phyloP scores from a whole-genome alignment of 83 land plant species.

The Larix sibirica region DNA sequence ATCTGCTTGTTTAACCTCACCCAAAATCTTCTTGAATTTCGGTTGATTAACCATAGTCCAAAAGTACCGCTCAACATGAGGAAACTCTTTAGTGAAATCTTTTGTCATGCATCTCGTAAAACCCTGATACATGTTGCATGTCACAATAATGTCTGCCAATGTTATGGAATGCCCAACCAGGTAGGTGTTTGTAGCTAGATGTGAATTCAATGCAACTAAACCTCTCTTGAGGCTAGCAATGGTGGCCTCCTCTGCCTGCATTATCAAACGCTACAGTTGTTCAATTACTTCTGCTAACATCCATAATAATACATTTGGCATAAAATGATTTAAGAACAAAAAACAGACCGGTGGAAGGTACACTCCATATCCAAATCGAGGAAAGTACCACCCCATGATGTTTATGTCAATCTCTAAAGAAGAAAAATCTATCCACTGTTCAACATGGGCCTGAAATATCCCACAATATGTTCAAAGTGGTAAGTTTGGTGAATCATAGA shows the following conservation, averaged over 20 bases:
- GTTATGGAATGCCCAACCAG: constrained; percentile 19
- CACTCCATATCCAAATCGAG: constrained; percentile 51
- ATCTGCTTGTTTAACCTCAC: constrained; percentile 66
- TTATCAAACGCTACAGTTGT: neutral
- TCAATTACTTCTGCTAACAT: neutral
- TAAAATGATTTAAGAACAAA: neutral
- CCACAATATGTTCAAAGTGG: neutral
- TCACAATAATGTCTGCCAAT: constrained; percentile 2
- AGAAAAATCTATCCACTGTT: constrained; percentile 91
- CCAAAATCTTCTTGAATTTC: constrained; percentile 64
- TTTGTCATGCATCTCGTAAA: constrained; percentile 48
- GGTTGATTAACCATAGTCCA: constrained; percentile 93
- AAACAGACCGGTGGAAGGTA: constrained; percentile 50
- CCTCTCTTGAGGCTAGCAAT: constrained; percentile 53
- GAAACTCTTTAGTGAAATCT: constrained; percentile 70
- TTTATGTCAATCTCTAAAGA: constrained; percentile 66
- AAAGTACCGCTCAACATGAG: constrained; percentile 90
- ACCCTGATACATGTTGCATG: constrained; percentile 59
- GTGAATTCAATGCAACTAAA: constrained; percentile 49
- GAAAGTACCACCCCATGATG: constrained; percentile 49
- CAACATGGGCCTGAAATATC: constrained; percentile 55
- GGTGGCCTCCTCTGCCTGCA: constrained; percentile 59
- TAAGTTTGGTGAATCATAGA: neutral
- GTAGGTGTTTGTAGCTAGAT: constrained; percentile 68
- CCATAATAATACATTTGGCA: neutral